Evolutionary conservation across 2,329 filamentous ascomycete genomes (phyloP), one percentile per base, ranked within the genome.

Genomic region (Ilyonectria robusta): DNA sequence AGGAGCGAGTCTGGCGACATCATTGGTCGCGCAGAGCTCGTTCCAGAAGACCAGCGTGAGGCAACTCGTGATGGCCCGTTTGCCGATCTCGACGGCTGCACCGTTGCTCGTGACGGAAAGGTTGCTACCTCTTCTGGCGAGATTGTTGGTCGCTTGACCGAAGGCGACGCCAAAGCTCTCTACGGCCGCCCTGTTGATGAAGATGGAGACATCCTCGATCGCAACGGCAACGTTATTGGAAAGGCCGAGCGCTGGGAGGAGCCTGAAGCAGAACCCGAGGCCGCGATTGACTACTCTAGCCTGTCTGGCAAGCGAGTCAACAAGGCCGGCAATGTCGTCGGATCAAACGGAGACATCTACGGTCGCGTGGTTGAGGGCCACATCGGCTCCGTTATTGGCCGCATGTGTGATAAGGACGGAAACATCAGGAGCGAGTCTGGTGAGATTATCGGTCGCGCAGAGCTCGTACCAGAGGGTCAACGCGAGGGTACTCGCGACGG

Each of bases 131-230:
- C 86, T 0, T 84, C 88, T 51, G 93, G 92, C 33, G 89, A 93
- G 69, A 85, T 92, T 23, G 92, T 96, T 57, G 94, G 94, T 23
- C 85, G 91, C 44, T 86, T 95, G 42, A 84, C 87, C 6, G 88
- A 90, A 54, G 94, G 93, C 4, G 92, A 96, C 61, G 79, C 86
- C 35, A 94, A 94, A 85, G 84, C 85, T 60, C 86, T 97, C 1
- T 88, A 91, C 44, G 94, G 94, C 19, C 91, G 93, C 56, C 76
- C 85, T 8, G 93, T 96, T 19, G 94, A 96, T 65, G 91, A 93
- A 67, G 93, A 97, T 69, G 94, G 94, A 44, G 93, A 96, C 66
- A 90, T 97, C 33, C 85, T 93, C 62, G 94, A 96, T 83, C 91
- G 90, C 78, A 94, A 93, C 76, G 88, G 88, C 33, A 90, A 90